Evolutionary conservation across 225 moss, liverwort and hornwort genomes (phyloP).

Genomic region (Neckera pumila): DNA sequence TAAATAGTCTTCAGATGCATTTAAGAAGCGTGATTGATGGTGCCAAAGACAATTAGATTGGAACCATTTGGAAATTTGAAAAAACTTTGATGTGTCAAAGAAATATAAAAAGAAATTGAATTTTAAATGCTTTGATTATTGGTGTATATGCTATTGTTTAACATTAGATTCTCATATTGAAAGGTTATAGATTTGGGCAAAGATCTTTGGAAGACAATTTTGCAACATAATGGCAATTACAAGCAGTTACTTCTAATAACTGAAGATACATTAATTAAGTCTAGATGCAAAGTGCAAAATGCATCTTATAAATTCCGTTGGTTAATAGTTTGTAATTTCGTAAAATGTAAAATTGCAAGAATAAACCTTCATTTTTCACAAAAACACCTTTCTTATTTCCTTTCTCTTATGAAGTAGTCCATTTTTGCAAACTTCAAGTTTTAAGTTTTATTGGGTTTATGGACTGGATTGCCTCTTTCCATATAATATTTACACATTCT

Average conservation of each 20-base stretch:
- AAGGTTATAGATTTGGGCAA: not conserved
- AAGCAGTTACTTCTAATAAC: not conserved
- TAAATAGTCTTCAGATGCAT: not conserved
- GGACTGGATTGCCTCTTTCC: not conserved
- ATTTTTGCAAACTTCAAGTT: not conserved
- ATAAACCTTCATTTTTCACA: not conserved
- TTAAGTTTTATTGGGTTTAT: not conserved
- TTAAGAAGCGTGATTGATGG: accelerated
- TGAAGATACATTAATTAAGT: not conserved
- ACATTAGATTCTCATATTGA: no score
- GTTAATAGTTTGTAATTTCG: not conserved
- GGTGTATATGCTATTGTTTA: not conserved
- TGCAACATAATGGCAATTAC: not conserved
- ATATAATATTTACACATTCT: not conserved
- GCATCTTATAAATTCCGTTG: not conserved
- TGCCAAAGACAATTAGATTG: not conserved
- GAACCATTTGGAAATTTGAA: not conserved
- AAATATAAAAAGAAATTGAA: not conserved
- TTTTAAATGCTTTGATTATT: not conserved
- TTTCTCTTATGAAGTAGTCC: not conserved
- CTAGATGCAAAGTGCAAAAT: accelerated
- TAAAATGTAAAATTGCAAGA: not conserved
- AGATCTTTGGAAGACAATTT: not conserved
- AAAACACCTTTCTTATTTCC: not conserved
- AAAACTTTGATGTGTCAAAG: not conserved